Conservation (phyloP, 306 rosid genomes). For the Macrotyloma uniflorum region DNA sequence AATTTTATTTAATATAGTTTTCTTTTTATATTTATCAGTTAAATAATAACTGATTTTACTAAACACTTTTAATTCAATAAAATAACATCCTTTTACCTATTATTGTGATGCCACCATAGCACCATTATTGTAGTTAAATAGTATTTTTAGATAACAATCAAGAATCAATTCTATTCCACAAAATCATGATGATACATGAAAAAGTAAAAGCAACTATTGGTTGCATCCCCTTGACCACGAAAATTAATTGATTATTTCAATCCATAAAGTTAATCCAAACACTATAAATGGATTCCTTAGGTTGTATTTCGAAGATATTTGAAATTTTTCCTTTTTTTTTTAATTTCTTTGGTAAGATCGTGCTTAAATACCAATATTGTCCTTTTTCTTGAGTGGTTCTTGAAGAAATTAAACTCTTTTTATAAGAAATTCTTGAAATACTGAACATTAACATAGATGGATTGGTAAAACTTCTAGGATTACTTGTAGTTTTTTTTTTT, state of each 20-base stretch:
- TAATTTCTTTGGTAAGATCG: too few species aligned
- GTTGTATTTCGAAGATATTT: neutral
- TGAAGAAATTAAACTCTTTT: neutral
- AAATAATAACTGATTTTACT: neutral
- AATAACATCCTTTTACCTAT: neutral
- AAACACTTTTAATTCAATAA: neutral
- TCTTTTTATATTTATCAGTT: neutral
- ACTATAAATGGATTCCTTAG: neutral
- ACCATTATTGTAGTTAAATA: neutral
- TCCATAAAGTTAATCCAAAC: too few species aligned
- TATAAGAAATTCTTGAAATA: neutral
- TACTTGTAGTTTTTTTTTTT: too few species aligned
- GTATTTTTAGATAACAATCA: too few species aligned
- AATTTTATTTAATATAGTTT: too few species aligned
- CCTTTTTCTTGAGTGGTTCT: too few species aligned
- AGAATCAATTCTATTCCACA: too few species aligned
- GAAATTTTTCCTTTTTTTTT: neutral
- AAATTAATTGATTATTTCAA: too few species aligned
- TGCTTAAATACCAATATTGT: too few species aligned
- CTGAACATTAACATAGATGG: neutral
- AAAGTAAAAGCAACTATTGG: too few species aligned
- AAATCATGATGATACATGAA: too few species aligned
- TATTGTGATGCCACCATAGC: neutral
- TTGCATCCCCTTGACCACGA: too few species aligned
- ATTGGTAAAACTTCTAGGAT: neutral